These are phyloP conservation scores for Osmanthus fragrans DNA, from an alignment of 257 asterid genomes.

Conservation along the genomic window DNA sequence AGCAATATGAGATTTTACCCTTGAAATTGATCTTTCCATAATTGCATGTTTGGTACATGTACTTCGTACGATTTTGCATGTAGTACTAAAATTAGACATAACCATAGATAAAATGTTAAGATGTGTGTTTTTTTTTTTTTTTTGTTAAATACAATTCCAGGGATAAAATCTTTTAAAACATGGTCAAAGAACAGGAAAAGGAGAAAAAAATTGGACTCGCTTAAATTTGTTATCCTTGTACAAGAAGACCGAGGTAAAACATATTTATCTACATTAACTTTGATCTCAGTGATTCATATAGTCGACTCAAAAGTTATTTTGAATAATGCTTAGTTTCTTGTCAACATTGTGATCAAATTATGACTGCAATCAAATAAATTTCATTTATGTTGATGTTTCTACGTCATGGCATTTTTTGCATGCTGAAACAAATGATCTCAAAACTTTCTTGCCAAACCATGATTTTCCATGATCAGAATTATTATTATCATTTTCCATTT, in stretches of 20 bases:
- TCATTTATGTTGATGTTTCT: constrained; percentile 31
- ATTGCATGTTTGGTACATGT: too few relatives aligned
- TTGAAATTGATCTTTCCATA: too few relatives aligned
- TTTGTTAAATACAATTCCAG: too few relatives aligned
- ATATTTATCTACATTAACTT: not conserved
- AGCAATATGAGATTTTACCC: too few relatives aligned
- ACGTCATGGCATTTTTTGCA: constrained; percentile 84
- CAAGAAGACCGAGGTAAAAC: not conserved
- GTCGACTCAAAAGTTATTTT: not conserved
- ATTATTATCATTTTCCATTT: constrained; percentile 8
- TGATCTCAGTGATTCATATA: not conserved
- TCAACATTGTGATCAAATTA: not conserved
- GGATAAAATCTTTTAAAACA: not conserved
- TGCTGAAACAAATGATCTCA: constrained; percentile 50
- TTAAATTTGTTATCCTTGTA: not conserved
- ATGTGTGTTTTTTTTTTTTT: too few relatives aligned
- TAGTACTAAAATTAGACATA: too few relatives aligned
- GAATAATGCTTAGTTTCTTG: constrained; percentile 2
- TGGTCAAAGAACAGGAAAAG: not conserved
- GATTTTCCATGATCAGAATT: constrained; percentile 14
- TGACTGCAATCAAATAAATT: not conserved
- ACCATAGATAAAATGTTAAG: too few relatives aligned
- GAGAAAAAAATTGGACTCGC: not conserved
- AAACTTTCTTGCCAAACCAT: constrained; percentile 50
- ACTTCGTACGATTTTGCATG: too few relatives aligned